Base-by-base conservation (phyloP, 495 filamentous ascomycete genomes). In the Niebla homalea region DNA sequence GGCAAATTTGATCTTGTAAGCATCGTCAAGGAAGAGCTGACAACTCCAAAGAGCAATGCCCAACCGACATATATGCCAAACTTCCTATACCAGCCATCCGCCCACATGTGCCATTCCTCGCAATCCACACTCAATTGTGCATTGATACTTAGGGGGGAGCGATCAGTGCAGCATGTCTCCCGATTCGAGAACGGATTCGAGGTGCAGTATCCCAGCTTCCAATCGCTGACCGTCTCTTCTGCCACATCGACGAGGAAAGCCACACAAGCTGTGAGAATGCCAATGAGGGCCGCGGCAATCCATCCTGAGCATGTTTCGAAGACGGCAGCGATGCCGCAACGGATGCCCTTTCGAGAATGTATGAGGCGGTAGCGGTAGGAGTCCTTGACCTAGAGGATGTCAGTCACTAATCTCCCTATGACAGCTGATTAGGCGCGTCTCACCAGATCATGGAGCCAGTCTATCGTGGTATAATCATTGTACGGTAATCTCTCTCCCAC, bases 361-460 rank as follows among this genome's bases (percentile, higher is more conserved):
- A 78, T 54, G 47, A 57, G 53, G 35, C 73, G 64, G 49, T 61
- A 66, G 18, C 74, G 71, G 55, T 71, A 75, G n/a, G 74, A 74
- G 51, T 76, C 72, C 64, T 77, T 77, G 62, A 77, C 66, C 70
- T 74, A 43, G 46, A 32, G 7, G 29, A 12, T 12, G 14, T 32
- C 7, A 2, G 29, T 32, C 14, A 7, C 43, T 22, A 21, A 19
- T 45, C 14, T 45, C 19, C 21, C 4, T 45, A 7, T 16, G 6
- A 26, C n/a, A 45, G 19, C 7, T n/a, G 12, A 45, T 16, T 45
- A 8, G 19, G 19, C 43, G 18, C 18, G 43, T 45, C 26, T 25
- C 54, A 74, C 75, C 50, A 79, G 57, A 53, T 78, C 75, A 57
- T 78, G 76, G 45, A 78, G 65, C 73, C 74, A 78, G 58, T 79